Conservation (phyloP, 768 basidiomycete species). For the Jaapia argillacea region DNA sequence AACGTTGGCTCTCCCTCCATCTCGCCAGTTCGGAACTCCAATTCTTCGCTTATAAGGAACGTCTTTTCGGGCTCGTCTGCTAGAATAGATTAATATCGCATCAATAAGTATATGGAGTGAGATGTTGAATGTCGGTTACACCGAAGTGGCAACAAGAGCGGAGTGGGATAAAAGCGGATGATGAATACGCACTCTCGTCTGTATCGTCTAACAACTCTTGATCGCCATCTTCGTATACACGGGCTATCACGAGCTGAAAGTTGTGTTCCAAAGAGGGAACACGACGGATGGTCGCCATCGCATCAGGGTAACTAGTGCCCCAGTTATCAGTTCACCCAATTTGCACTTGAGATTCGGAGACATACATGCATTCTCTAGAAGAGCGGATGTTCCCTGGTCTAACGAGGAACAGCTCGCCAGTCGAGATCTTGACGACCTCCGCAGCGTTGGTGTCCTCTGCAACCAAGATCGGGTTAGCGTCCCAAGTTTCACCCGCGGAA, state of each 20-base stretch:
- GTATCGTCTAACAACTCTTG: slow-evolving; percentile 92
- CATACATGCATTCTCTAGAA: slow-evolving; percentile 95
- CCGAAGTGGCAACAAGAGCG: too few species aligned
- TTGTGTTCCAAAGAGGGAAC: slow-evolving; percentile 67
- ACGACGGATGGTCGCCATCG: slow-evolving; percentile 88
- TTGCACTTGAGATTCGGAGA: slow-evolving; percentile 5
- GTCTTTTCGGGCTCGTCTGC: slow-evolving; percentile 92
- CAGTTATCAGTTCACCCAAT: not conserved
- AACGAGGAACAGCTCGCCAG: slow-evolving; percentile 85
- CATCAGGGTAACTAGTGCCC: slow-evolving; percentile 76
- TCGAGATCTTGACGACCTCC: slow-evolving; percentile 90
- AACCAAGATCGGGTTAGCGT: slow-evolving; percentile 13
- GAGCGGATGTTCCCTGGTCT: slow-evolving; percentile 87
- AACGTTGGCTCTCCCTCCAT: slow-evolving; percentile 74
- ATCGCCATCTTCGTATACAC: slow-evolving; percentile 95
- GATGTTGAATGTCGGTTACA: too few species aligned
- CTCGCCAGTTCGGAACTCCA: slow-evolving; percentile 73
- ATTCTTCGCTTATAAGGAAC: slow-evolving; percentile 85
- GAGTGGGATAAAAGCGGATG: too few species aligned
- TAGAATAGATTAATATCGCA: slow-evolving; percentile 20
- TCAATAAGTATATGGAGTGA: slow-evolving; percentile 2
- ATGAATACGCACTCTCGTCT: slow-evolving; percentile 62
- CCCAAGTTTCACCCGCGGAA: too few species aligned
- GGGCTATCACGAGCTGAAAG: slow-evolving; percentile 90
- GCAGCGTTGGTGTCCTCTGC: slow-evolving; percentile 89